A percentile compares a stretch with the other conserved stretches of the same genome.
phyloP scores from a whole-genome alignment of 495 filamentous ascomycete species.

The Poronia punctata region DNA sequence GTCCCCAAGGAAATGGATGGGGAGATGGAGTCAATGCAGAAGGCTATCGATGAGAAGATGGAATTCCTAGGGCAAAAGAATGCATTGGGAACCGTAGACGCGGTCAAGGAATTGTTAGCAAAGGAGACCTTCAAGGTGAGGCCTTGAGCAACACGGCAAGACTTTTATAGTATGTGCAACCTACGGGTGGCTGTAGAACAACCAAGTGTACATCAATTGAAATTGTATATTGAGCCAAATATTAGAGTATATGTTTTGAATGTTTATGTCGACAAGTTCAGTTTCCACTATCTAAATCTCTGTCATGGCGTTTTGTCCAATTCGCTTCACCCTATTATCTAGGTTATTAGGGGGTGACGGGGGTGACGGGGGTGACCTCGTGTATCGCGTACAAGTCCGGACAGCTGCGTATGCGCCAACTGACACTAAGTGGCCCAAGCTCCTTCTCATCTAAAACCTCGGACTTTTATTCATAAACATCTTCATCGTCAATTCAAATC shows the following conservation, averaged over 20 bases:
- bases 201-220: slow-evolving; percentile 8
- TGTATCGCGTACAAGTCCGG: no score
- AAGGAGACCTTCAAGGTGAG: slow-evolving; percentile 39
- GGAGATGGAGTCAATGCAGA: slow-evolving; percentile 48
- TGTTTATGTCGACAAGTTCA: neutral
- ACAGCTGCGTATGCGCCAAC: no score
- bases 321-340: no score
- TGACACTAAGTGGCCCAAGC: slow-evolving; percentile 9
- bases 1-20: slow-evolving; percentile 61
- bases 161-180: neutral
- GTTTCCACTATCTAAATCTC: no score
- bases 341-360: no score
- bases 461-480: neutral
- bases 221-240: slow-evolving; percentile 8
- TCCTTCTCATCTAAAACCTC: slow-evolving; percentile 4
- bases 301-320: neutral
- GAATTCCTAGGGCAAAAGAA: slow-evolving; percentile 55
- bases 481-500: neutral
- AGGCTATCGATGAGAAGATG: slow-evolving; percentile 56
- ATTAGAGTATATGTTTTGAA: neutral
- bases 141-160: slow-evolving; percentile 1
- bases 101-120: slow-evolving; percentile 49
- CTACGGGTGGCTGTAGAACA: slow-evolving; percentile 2
- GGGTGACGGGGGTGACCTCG: no score
- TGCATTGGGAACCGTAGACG: slow-evolving; percentile 41